phyloP scores from a whole-genome alignment of 1,284 basidiomycete species.

The Ceratobasidium sp. region DNA sequence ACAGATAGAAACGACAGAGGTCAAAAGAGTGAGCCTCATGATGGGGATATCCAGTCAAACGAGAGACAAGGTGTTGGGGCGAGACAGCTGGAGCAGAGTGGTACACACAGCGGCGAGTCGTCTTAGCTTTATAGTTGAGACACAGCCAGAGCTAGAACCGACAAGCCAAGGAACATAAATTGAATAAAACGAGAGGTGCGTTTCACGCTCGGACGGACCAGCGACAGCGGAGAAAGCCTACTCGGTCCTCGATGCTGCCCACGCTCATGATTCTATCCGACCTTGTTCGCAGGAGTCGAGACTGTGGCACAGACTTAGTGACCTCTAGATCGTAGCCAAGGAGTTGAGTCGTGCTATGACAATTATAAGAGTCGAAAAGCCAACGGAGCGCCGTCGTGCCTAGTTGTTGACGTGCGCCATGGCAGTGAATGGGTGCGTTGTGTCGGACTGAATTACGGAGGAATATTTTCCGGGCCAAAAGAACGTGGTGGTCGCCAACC shows the following conservation, averaged over 20 bases:
- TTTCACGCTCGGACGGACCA: not conserved
- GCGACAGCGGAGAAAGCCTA: not conserved
- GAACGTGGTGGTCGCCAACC: no score
- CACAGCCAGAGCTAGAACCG: not conserved
- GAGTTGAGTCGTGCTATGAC: no score
- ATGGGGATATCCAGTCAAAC: not conserved
- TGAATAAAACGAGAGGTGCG: not conserved
- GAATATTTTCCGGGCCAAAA: not conserved
- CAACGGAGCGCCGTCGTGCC: not conserved
- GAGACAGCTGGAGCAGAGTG: not conserved
- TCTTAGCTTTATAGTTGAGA: constrained; percentile 1
- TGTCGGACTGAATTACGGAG: not conserved
- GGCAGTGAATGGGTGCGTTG: not conserved
- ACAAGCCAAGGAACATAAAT: not conserved
- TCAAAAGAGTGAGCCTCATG: constrained; percentile 32
- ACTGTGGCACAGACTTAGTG: no score
- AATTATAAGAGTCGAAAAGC: not conserved
- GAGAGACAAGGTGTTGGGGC: not conserved
- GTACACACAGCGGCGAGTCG: not conserved
- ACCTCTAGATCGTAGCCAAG: no score
- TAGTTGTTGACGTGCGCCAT: not conserved
- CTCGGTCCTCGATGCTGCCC: not conserved
- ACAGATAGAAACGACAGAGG: constrained; percentile 18
- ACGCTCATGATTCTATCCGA: not conserved
- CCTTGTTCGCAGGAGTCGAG: not conserved